Conservation (phyloP, 306 rosid species). For the Cyamopsis tetragonoloba region DNA sequence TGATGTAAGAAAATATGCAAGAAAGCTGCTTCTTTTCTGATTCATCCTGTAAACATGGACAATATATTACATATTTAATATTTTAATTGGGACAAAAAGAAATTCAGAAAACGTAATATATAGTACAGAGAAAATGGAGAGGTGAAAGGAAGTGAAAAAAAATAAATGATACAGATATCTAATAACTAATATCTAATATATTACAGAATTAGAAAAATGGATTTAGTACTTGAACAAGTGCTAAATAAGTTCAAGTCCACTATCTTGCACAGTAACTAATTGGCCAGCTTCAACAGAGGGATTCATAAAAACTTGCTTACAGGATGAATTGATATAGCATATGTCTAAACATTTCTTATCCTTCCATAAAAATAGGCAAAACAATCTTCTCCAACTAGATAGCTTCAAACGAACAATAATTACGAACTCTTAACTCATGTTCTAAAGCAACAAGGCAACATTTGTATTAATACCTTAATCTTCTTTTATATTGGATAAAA, state of each 20-base stretch:
- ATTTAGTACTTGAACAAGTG: not conserved
- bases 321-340: not conserved
- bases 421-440: not conserved
- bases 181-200: too few relatives aligned
- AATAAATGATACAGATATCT: too few relatives aligned
- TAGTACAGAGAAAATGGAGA: too few relatives aligned
- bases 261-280: not conserved
- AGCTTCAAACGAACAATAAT: not conserved
- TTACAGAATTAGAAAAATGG: not conserved
- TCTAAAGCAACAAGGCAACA: not conserved
- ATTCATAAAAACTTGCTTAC: not conserved
- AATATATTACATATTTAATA: not conserved
- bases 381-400: not conserved
- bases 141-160: too few relatives aligned
- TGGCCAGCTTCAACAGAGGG: not conserved
- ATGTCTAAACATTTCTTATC: not conserved
- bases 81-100: not conserved
- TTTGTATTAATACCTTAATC: constrained; percentile 46
- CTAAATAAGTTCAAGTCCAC: not conserved
- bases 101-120: too few relatives aligned
- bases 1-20: constrained; percentile 66
- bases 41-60: constrained; percentile 54
- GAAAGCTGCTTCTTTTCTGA: constrained; percentile 49
- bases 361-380: not conserved
- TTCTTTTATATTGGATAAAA: too few relatives aligned